Evolutionary conservation across 768 basidiomycete genomes (phyloP).

Genomic region (Tylopilus plumbeoviolaceoides): DNA sequence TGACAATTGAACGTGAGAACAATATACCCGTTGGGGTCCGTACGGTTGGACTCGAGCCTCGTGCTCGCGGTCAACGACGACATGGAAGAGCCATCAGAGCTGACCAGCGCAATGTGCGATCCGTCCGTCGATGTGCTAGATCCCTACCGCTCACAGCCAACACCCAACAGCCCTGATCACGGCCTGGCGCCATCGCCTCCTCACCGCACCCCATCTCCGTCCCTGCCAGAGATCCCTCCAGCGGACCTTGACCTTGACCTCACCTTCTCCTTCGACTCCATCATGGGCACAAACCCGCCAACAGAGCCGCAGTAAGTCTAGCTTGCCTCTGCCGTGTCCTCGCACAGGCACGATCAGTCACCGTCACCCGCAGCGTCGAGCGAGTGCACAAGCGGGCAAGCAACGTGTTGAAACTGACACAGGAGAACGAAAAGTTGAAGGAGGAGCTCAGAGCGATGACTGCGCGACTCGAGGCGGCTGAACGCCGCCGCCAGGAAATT

Average conservation of each 20-base stretch:
- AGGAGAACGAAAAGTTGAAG: constrained; percentile 78
- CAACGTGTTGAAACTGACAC: constrained; percentile 69
- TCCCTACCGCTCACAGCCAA: constrained; percentile 17
- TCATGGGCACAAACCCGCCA: constrained; percentile 32
- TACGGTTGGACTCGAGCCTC: constrained; percentile 12
- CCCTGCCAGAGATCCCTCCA: constrained; percentile 51
- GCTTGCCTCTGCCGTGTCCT: constrained; percentile 19
- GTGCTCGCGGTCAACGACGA: constrained; percentile 24
- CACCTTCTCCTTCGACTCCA: constrained; percentile 40
- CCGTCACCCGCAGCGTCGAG: constrained; percentile 27
- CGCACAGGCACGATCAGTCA: constrained; percentile 30
- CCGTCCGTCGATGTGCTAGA: constrained; percentile 4
- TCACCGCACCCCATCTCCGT: constrained; percentile 31
- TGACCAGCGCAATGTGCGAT: constrained; percentile 22
- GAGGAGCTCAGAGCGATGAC: constrained; percentile 72
- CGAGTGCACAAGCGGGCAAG: constrained; percentile 65
- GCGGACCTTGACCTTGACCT: constrained; percentile 44
- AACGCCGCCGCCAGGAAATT: constrained; percentile 51
- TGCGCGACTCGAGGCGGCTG: constrained; percentile 70
- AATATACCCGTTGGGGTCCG: constrained; percentile 11
- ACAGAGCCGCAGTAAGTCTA: constrained; percentile 46
- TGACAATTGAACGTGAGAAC: constrained; percentile 25
- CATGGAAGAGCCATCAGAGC: constrained; percentile 26
- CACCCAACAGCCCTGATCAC: constrained; percentile 19
- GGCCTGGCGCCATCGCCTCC: constrained; percentile 18